Evolutionary conservation across 176 grass and related monocot genomes (phyloP), one percentile per base, ranked within the genome.

Genomic region (Poa pratensis): DNA sequence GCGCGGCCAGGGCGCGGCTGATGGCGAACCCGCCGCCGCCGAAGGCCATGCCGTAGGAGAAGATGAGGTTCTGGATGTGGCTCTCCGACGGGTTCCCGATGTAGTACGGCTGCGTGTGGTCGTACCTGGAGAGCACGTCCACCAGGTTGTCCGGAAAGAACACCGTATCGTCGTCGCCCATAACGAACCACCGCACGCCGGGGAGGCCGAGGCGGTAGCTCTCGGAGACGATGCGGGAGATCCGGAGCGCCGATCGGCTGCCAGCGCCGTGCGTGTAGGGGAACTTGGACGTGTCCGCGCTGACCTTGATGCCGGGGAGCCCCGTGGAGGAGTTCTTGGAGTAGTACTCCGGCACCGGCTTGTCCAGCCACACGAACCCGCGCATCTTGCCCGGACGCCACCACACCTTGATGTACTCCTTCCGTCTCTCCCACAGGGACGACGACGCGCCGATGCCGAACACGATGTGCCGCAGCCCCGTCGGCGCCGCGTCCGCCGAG

Each of bases 131-230:
- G 46, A 97, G 88, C 78, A 89, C 84, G 17, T 65, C 77, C 39
- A 81, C 90, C 45, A 97, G 83, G 86, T 97, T 97, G 57, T 90
- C 94, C n/a, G 82, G 58, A 73, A 94, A 97, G 83, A 97, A 92
- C 58, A 97, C 90, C 10, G 92, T 97, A 89, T 97, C 95, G 57
- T 94, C 90, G 78, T 97, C 92, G 28, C 95, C 94, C 87, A 90
- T 92, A 28, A 97, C 88, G 63, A 92, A 86, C 94, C 90, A 94
- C 60, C 94, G 77, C 22, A 85, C 83, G 20, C 78, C 83, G 17
- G 80, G 50, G 55, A 91, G 85, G 15, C 68, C 60, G 19, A 87
- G 82, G 1, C 85, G 84, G 67, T 55, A 91, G 24, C 85, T 91
- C 75, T 91, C 89, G 19, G 84, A 84, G 24, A 91, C 84, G 62